Base-by-base conservation (phyloP, 768 basidiomycete species). In the Russula vinacea region DNA sequence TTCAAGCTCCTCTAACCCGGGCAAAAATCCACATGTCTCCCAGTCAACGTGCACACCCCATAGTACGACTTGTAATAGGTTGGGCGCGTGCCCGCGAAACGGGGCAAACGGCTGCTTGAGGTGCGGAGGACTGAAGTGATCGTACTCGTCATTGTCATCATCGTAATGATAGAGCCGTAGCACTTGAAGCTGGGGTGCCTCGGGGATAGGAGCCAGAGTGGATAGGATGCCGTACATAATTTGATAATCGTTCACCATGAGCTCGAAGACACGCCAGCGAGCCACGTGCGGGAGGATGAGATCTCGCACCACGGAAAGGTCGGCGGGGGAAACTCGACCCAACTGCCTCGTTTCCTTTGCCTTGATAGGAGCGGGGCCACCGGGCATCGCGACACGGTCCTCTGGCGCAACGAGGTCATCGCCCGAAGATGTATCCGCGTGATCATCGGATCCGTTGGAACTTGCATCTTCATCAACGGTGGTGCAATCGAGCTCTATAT, bases 21-120 rank as follows among this genome's bases (percentile, higher is more conserved):
- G 66, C 29, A 87, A 76, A 67, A 83, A 78, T 0, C 56, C 66
- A 10, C 79, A 76, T 39, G 77, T 75, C 35, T 79, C 76, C 89
- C 89, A 91, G 62, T 85, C 80, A 39, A 90, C 72, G 65, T 88
- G 88, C 5, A 89, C 84, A 44, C 87, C 88, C 84, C 85, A 88
- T 32, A 91, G 76, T 11, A 76, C 75, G 39, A 83, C 73, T 5
- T 74, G 69, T 22, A 71, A 74, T 16, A 91, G 75, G 9, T 75
- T 78, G 1, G 89, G 89, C 9, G 75, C 73, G 19, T 78, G 79
- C 29, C 80, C 78, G 3, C 82, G 78, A 59, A 83, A 77, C 69
- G 90, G 85, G 19, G 83, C 77, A 13, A 79, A 74, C 24, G 74
- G 74, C 11, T 74, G 76, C 50, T 72, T 74, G 52, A 83, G 76